A percentile compares a stretch with the other conserved stretches of the same genome.
Conservation (phyloP, 2,329 filamentous ascomycete species). For the Zymoseptoria crescenta region DNA sequence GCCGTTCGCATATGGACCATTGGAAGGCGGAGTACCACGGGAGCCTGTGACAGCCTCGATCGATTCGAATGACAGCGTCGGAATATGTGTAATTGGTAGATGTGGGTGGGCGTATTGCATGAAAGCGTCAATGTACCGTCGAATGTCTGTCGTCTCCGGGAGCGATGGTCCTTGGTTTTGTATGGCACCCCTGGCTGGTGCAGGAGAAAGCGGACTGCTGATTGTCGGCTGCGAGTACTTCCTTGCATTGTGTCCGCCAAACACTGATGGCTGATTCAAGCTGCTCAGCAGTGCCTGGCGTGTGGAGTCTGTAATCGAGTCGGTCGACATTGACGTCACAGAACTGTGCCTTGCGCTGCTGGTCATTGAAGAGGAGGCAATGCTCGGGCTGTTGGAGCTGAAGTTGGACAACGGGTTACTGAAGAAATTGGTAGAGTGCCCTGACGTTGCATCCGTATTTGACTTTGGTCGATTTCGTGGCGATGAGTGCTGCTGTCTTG, state of each 20-base stretch:
- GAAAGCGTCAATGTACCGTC: slow-evolving; percentile 84
- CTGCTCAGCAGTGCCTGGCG: slow-evolving; percentile 55
- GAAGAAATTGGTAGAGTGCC: slow-evolving; percentile 52
- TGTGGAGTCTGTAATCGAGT: slow-evolving; percentile 60
- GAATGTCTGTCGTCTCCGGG: slow-evolving; percentile 76
- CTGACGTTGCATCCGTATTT: slow-evolving; percentile 12
- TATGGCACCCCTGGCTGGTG: slow-evolving; percentile 23
- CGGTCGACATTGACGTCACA: slow-evolving; percentile 53
- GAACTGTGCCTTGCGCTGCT: slow-evolving; percentile 57
- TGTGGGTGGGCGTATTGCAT: slow-evolving; percentile 90
- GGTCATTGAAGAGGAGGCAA: slow-evolving; percentile 60
- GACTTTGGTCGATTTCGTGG: slow-evolving; percentile 10
- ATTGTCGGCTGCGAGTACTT: slow-evolving; percentile 54
- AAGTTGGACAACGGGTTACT: slow-evolving; percentile 53
- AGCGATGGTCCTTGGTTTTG: slow-evolving; percentile 45
- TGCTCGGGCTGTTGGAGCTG: slow-evolving; percentile 57
- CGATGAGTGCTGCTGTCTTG: slow-evolving; percentile 13
- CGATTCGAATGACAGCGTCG: slow-evolving; percentile 83
- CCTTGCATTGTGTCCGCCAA: slow-evolving; percentile 42
- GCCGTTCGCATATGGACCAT: slow-evolving; percentile 43
- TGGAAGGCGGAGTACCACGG: slow-evolving; percentile 45
- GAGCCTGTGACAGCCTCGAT: slow-evolving; percentile 53
- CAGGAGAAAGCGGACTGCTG: slow-evolving; percentile 44
- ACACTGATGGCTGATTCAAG: slow-evolving; percentile 51
- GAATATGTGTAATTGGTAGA: slow-evolving; percentile 85